These are phyloP conservation scores for Pulveroboletus sp. DNA, from an alignment of 768 basidiomycete genomes.

Conservation along the genomic window DNA sequence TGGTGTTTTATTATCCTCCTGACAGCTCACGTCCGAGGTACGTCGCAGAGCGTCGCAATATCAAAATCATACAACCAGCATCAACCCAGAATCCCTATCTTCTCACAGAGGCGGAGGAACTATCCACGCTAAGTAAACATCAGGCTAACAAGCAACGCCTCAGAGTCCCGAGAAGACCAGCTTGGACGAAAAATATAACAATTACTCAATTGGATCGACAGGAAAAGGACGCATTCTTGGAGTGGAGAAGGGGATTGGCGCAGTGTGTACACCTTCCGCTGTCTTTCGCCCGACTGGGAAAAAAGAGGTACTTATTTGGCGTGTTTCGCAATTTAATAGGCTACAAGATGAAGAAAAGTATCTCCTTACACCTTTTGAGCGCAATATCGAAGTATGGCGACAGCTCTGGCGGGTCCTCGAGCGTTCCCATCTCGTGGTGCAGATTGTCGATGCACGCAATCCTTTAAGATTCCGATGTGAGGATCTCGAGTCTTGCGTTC, in stretches of 20 bases:
- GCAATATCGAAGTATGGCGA: constrained; percentile 97
- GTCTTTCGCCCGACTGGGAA: neutral
- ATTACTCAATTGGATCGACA: constrained; percentile 76
- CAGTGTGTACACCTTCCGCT: constrained; percentile 51
- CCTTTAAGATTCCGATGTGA: constrained; percentile 90
- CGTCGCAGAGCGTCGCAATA: constrained; percentile 63
- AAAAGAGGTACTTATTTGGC: neutral
- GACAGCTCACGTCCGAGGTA: constrained; percentile 4
- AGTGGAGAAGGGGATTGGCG: constrained; percentile 90
- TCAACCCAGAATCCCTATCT: constrained; percentile 79
- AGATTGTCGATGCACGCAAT: constrained; percentile 96
- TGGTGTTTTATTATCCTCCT: neutral
- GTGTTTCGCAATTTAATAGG: constrained; percentile 34
- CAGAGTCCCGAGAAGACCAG: constrained; percentile 83
- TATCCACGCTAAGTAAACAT: constrained; percentile 67
- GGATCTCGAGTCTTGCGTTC: constrained; percentile 82
- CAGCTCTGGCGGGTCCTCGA: constrained; percentile 98
- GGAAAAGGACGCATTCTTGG: constrained; percentile 86
- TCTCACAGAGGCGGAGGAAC: constrained; percentile 77
- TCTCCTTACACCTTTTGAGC: constrained; percentile 93
- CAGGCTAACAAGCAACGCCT: constrained; percentile 67
- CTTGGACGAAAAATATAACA: constrained; percentile 83
- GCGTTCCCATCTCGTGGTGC: constrained; percentile 88
- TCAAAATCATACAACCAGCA: constrained; percentile 65
- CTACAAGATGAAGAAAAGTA: constrained; percentile 84